Conservation (phyloP, 2,329 filamentous ascomycete species). For the Plenodomus tracheiphilus region DNA sequence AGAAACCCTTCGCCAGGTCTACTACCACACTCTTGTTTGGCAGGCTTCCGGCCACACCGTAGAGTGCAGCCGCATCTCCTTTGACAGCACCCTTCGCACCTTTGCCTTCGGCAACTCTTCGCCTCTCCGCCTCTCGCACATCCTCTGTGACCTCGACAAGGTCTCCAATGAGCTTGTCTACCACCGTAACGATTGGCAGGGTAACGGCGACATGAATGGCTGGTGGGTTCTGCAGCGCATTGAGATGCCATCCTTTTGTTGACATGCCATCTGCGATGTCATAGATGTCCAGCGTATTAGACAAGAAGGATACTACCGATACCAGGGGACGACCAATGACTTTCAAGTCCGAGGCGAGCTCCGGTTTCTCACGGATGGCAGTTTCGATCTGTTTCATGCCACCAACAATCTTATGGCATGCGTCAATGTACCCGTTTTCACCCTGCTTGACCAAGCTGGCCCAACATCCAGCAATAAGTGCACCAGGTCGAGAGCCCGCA, state of each 20-base stretch:
- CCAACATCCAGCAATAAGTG: conserved; percentile 96
- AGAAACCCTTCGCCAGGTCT: conserved; percentile 84
- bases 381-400: conserved; percentile 78
- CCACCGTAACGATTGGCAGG: conserved; percentile 77
- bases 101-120: conserved; percentile 70
- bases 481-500: conserved; percentile 87
- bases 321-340: conserved; percentile 85
- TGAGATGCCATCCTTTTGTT: conserved; percentile 88
- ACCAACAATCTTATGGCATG: conserved; percentile 86
- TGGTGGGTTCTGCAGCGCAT: conserved; percentile 86
- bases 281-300: conserved; percentile 87
- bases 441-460: conserved; percentile 86
- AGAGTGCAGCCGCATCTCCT: conserved; percentile 84
- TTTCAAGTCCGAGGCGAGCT: conserved; percentile 72
- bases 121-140: conserved; percentile 80
- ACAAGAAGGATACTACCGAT: conserved; percentile 84
- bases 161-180: conserved; percentile 78
- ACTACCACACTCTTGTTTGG: conserved; percentile 96
- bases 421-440: conserved; percentile 82
- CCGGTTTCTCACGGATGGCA: conserved; percentile 70
- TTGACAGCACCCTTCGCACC: conserved; percentile 60
- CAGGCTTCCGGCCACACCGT: conserved; percentile 91
- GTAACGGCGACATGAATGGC: conserved; percentile 96
- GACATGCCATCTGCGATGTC: conserved; percentile 90
- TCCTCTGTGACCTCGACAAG: conserved; percentile 63